Evolutionary conservation across 2,329 filamentous ascomycete genomes (phyloP), one percentile per base, ranked within the genome.

Genomic region (Metarhizium brunneum): DNA sequence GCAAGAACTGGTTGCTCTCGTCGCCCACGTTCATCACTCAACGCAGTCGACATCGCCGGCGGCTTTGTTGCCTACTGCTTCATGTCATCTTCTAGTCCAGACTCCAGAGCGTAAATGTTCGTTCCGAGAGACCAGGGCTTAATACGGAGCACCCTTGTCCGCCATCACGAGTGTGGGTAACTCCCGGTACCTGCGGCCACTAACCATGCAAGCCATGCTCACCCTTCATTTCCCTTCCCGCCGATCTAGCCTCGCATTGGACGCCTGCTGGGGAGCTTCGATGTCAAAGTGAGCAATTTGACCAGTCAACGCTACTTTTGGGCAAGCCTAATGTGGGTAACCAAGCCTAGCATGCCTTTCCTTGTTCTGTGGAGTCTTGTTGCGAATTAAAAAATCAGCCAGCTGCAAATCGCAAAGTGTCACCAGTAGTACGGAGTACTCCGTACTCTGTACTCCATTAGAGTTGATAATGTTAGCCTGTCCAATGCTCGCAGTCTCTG

Each of bases 151-250:
- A 16, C 38, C 38, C 38, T 40, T 40, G 38, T 40, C 38, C 38
- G 3, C 14, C 13, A 36, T 36, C 35, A 36, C 8, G 8, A 43
- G 47, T 36, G 47, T 14, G 50, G 50, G 14, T 29, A 8, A 29
- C 32, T 40, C 49, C 42, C 29, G 25, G 47, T 52, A 45, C 35
- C 52, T 49, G 52, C 25, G 20, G 52, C 56, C 52, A 43, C 49
- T 54, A 52, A 35, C 35, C 47, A 51, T 57, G 55, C 55, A 54
- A 45, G 52, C 55, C 55, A 54, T 53, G 55, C 48, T 50, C 40
- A 29, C 51, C 55, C 47, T 56, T 55, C 52, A 57, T 57, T 57
- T 55, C 56, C 52, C 36, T 48, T 51, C 52, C 49, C 30, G 47
- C 36, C 52, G 52, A 56, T 56, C 55, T 16, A 51, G 47, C 40